These are phyloP conservation scores for Phytophthora fragariae DNA, from an alignment of 352 stramenopile genomes.

Conservation along the genomic window DNA sequence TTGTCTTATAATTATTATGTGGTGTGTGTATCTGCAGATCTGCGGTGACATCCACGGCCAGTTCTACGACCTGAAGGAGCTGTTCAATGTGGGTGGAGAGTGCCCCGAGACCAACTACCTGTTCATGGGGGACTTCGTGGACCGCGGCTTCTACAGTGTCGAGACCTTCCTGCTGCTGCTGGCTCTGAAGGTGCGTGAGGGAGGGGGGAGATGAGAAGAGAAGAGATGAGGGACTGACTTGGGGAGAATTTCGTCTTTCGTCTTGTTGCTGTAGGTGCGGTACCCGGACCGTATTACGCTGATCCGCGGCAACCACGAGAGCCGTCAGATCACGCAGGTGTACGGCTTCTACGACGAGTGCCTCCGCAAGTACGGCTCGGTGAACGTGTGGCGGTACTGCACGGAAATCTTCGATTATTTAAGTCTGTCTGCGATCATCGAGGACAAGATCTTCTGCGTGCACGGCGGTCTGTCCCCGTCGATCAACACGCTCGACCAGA, in stretches of 20 bases:
- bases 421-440: conserved; percentile 97
- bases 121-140: conserved; percentile 99
- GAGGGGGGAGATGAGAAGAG: neutral
- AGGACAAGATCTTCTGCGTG: conserved; percentile 99
- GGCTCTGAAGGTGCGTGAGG: conserved; percentile 94
- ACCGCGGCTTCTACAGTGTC: conserved; percentile 99
- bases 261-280: conserved; percentile 67
- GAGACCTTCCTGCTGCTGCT: conserved; percentile 99
- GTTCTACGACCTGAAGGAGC: conserved; percentile 99
- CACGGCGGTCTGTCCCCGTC: conserved; percentile 97
- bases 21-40: conserved; percentile 78
- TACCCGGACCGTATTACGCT: conserved; percentile 99
- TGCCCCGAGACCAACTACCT: conserved; percentile 99
- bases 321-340: conserved; percentile 98
- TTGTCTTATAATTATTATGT: neutral
- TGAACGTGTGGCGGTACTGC: conserved; percentile 99
- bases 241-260: neutral
- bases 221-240: conserved; percentile 1
- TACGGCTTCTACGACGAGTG: conserved; percentile 99
- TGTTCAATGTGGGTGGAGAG: conserved; percentile 98
- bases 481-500: conserved; percentile 93
- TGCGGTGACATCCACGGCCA: conserved; percentile 99
- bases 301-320: conserved; percentile 99
- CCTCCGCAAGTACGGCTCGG: conserved; percentile 96
- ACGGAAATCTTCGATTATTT: conserved; percentile 99